These are phyloP conservation scores for Ceratocystis cacaofunesta DNA, from an alignment of 2,329 filamentous ascomycete genomes.

Conservation along the genomic window DNA sequence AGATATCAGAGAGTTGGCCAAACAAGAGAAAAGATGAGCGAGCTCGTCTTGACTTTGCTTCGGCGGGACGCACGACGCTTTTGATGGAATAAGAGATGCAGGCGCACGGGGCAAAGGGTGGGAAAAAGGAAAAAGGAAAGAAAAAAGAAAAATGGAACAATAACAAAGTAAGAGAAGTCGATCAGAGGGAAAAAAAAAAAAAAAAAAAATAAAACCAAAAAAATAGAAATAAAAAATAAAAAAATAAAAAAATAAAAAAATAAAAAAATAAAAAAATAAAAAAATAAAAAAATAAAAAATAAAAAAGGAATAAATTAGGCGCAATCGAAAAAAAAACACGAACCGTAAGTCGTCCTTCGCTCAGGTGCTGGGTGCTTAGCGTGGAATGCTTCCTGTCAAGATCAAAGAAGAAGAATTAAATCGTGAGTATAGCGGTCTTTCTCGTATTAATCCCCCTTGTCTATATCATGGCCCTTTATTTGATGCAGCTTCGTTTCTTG, in stretches of 20 bases:
- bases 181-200: not conserved
- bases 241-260: not conserved
- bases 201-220: not conserved
- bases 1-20: not conserved
- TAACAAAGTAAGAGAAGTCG: not conserved
- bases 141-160: conserved; percentile 18
- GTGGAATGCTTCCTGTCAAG: not conserved
- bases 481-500: not conserved
- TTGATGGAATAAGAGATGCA: conserved; percentile 1
- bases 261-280: not conserved
- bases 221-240: not conserved
- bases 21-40: not conserved
- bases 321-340: not conserved
- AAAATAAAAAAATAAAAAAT: not conserved
- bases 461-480: not conserved
- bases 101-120: not conserved
- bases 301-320: conserved; percentile 2
- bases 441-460: not conserved
- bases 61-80: conserved; percentile 16
- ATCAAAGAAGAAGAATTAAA: not conserved
- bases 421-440: not conserved
- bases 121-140: not conserved
- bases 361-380: not conserved
- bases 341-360: not conserved
- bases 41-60: not conserved